Evolutionary conservation across 495 filamentous ascomycete species (phyloP).

Genomic region (Neurospora sp.): DNA sequence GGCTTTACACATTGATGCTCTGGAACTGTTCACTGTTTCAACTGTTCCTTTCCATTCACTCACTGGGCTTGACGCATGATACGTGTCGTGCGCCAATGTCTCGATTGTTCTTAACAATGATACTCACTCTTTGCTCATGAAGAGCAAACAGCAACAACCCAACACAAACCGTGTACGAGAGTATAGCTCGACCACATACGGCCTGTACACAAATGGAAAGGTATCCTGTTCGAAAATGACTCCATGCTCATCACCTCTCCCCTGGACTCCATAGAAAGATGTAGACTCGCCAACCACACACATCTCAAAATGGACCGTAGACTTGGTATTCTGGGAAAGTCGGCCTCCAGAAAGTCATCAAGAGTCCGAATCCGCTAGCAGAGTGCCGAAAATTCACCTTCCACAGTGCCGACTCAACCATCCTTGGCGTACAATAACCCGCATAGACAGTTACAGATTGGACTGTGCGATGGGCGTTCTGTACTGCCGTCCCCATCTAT

Average conservation of each 20-base stretch:
- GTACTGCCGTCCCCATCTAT: neutral
- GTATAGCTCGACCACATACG: neutral
- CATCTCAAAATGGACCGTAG: neutral
- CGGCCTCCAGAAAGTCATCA: neutral
- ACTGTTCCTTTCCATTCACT: neutral
- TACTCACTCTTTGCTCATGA: neutral
- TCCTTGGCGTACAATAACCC: neutral
- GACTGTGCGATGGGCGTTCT: neutral
- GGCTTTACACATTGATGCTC: neutral
- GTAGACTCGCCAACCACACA: neutral
- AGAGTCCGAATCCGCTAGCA: neutral
- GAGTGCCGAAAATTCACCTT: neutral
- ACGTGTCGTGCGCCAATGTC: too few relatives aligned
- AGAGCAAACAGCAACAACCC: neutral
- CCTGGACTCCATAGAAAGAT: neutral
- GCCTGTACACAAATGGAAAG: neutral
- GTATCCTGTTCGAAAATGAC: neutral
- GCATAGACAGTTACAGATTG: neutral
- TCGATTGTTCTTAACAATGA: neutral
- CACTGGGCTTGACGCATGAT: neutral
- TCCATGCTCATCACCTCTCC: neutral
- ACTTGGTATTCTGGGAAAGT: neutral
- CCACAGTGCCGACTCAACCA: neutral
- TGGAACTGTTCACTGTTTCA: neutral
- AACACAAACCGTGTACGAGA: neutral